Percentiles rank a stretch among this genome's conserved stretches.
Conservation (phyloP, 495 filamentous ascomycete genomes). For the Penicillium nucicola region DNA sequence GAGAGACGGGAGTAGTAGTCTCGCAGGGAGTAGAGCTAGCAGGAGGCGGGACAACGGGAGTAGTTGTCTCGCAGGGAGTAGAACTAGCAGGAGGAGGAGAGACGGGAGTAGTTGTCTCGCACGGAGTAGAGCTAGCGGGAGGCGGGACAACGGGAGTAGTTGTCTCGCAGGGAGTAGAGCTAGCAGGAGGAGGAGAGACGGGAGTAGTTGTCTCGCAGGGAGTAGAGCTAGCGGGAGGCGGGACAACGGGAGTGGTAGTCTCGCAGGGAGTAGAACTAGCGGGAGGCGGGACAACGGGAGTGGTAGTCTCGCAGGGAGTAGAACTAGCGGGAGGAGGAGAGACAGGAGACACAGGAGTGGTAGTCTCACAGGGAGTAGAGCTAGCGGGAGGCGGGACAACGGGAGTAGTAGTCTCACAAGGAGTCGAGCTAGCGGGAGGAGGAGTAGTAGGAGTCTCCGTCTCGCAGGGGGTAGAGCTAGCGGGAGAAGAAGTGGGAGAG, state of each 20-base stretch:
- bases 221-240: background rate
- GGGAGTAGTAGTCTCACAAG: conserved; percentile 8
- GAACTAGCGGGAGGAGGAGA: background rate
- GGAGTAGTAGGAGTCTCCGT: background rate
- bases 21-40: background rate
- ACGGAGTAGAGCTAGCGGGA: conserved; percentile 2
- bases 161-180: conserved; percentile 10
- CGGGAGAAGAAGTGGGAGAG: conserved; percentile 5
- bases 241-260: conserved; percentile 1
- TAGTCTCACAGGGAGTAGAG: conserved; percentile 9
- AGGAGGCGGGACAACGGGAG: conserved; percentile 1
- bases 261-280: background rate
- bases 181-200: background rate
- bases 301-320: conserved; percentile 12
- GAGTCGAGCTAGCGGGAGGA: conserved; percentile 4
- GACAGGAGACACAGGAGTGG: too few relatives aligned
- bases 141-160: background rate
- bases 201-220: conserved; percentile 5
- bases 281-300: background rate
- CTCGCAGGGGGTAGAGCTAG: conserved; percentile 1
- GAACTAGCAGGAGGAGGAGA: background rate
- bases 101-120: conserved; percentile 7
- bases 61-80: conserved; percentile 6
- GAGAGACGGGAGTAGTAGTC: background rate
- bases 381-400: background rate